Evolutionary conservation across 306 rosid species (phyloP).

Genomic region (Citrullus mucosospermus): DNA sequence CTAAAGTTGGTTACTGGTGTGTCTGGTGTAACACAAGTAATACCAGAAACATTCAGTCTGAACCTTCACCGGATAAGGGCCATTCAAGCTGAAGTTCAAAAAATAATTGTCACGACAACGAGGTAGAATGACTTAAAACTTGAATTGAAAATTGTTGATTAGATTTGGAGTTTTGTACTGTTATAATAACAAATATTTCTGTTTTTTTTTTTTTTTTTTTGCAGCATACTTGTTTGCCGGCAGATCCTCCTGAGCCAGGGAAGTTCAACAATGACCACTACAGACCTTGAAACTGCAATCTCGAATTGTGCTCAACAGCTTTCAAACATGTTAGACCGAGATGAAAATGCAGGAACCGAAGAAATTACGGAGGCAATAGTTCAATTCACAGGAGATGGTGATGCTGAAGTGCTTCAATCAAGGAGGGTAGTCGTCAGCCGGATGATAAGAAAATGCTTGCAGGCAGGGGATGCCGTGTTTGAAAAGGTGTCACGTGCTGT

Average conservation of each 20-base stretch:
- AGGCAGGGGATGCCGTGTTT: constrained; percentile 78
- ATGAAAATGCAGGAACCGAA: constrained; percentile 47
- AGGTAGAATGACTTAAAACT: constrained; percentile 28
- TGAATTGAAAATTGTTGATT: background rate
- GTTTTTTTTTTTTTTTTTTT: background rate
- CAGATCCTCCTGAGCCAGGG: constrained; percentile 67
- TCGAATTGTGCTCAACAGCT: constrained; percentile 39
- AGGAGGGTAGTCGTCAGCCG: constrained; percentile 49
- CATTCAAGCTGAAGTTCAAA: constrained; percentile 79
- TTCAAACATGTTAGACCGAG: constrained; percentile 32
- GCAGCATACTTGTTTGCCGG: constrained; percentile 75
- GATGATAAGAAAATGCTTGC: constrained; percentile 72
- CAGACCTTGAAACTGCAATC: constrained; percentile 38
- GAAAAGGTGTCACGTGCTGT: constrained; percentile 61
- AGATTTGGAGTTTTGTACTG: background rate
- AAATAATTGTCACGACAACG: constrained; percentile 56
- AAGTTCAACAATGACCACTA: constrained; percentile 19
- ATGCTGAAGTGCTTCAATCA: constrained; percentile 23
- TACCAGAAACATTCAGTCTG: constrained; percentile 66
- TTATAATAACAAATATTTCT: background rate
- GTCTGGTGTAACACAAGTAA: constrained; percentile 47
- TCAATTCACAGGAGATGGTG: constrained; percentile 22
- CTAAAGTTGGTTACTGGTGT: constrained; percentile 51
- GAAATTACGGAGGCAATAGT: constrained; percentile 60
- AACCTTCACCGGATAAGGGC: constrained; percentile 69